Evolutionary conservation across 2,329 filamentous ascomycete genomes (phyloP).

Genomic region (Albifimbria verrucaria): DNA sequence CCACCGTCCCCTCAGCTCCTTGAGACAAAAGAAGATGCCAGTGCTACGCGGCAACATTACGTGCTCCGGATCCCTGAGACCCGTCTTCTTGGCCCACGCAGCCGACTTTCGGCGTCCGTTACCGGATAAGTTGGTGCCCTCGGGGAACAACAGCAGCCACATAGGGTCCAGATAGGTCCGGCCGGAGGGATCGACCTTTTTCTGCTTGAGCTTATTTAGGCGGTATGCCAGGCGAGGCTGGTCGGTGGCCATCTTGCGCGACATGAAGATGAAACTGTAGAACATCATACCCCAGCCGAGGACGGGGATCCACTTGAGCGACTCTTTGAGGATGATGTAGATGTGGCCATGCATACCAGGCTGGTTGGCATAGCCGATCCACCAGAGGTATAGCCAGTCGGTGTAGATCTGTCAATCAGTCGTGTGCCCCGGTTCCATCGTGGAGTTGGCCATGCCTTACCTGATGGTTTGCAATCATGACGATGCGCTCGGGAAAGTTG

Average conservation of each 20-base stretch:
- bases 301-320: conserved; percentile 75
- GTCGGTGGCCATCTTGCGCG: conserved; percentile 83
- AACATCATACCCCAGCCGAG: conserved; percentile 81
- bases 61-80: conserved; percentile 69
- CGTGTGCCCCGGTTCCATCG: not conserved
- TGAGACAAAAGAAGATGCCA: conserved; percentile 74
- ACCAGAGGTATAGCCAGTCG: conserved; percentile 92
- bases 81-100: conserved; percentile 73
- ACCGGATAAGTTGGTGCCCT: conserved; percentile 76
- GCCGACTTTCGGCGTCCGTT: conserved; percentile 70
- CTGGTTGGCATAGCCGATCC: conserved; percentile 77
- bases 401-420: conserved; percentile 73
- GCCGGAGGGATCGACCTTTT: conserved; percentile 50
- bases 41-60: conserved; percentile 76
- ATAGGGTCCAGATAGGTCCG: conserved; percentile 67
- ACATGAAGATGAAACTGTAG: conserved; percentile 87
- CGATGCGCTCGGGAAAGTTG: conserved; percentile 74
- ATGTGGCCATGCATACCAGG: conserved; percentile 80
- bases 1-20: conserved; percentile 70
- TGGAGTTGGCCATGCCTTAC: conserved; percentile 27
- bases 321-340: conserved; percentile 89
- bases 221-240: conserved; percentile 72
- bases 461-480: conserved; percentile 87
- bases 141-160: conserved; percentile 87
- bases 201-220: conserved; percentile 64